Evolutionary conservation across 352 stramenopile species (phyloP).

Genomic region (Phytophthora capsici): DNA sequence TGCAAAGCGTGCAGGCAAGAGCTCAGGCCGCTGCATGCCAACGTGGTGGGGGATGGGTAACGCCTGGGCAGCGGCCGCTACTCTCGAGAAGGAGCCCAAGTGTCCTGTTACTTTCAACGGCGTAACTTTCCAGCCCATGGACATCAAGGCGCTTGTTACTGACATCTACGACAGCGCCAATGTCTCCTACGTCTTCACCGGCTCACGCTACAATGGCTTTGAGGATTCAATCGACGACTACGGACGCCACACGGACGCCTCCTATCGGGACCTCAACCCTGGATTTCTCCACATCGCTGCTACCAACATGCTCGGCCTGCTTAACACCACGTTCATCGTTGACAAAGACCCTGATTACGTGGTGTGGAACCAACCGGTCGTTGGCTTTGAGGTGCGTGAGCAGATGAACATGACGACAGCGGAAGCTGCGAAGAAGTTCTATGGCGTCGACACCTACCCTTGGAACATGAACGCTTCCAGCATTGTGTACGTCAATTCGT

Average conservation of each 20-base stretch:
- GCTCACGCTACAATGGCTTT: constrained; percentile 27
- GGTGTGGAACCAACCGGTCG: constrained; percentile 58
- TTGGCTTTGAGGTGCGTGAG: constrained; percentile 41
- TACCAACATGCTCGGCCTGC: constrained; percentile 40
- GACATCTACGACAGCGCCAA: constrained; percentile 33
- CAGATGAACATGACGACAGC: constrained; percentile 23
- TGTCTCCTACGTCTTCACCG: constrained; percentile 1
- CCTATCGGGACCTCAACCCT: constrained; percentile 45
- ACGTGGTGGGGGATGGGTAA: constrained; percentile 43
- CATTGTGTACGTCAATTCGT: neutral
- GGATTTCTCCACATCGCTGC: constrained; percentile 47
- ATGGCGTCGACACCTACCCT: neutral
- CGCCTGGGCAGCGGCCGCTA: constrained; percentile 33
- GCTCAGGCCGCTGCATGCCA: constrained; percentile 33
- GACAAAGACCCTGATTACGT: constrained; percentile 33
- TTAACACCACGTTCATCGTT: constrained; percentile 45
- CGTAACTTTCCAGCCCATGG: constrained; percentile 43
- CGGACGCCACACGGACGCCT: constrained; percentile 33
- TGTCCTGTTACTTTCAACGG: constrained; percentile 41
- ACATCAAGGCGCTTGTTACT: constrained; percentile 44
- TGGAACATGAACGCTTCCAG: neutral
- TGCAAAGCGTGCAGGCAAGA: constrained; percentile 22
- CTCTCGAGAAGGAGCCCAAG: constrained; percentile 38
- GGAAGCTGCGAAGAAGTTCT: constrained; percentile 20
- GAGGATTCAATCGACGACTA: constrained; percentile 34